A percentile compares a stretch with the other conserved stretches of the same genome.
phyloP scores from a whole-genome alignment of 1,284 basidiomycete species.

The Sanguinoderma infundibulare region DNA sequence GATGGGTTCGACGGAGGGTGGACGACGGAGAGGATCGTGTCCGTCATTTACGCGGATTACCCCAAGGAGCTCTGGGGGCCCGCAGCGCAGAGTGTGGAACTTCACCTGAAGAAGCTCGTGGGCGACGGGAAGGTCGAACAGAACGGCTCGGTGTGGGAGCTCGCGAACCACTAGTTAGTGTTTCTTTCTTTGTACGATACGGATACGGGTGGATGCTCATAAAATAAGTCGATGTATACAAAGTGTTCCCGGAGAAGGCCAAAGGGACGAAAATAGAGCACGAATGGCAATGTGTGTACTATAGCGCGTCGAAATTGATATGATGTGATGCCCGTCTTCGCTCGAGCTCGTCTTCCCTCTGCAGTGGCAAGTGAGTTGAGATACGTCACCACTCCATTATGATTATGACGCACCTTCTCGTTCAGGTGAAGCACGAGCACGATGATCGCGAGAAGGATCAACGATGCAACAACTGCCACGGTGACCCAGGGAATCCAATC shows the following conservation, averaged over 20 bases:
- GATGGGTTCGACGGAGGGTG: slow-evolving; percentile 35
- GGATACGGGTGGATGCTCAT: slow-evolving; percentile 1
- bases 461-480: slow-evolving; percentile 79
- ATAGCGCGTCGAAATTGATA: slow-evolving; percentile 97
- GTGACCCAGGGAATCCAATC: slow-evolving; percentile 99
- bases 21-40: slow-evolving; percentile 72
- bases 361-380: slow-evolving; percentile 18
- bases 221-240: slow-evolving; percentile 15
- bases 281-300: slow-evolving; percentile 27
- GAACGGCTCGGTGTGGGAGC: slow-evolving; percentile 44
- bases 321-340: slow-evolving; percentile 86
- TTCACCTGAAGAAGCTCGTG: slow-evolving; percentile 80
- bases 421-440: slow-evolving; percentile 89
- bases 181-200: not conserved
- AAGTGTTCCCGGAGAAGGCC: slow-evolving; percentile 9
- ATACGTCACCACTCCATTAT: not conserved
- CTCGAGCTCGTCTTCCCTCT: slow-evolving; percentile 94
- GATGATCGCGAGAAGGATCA: slow-evolving; percentile 76
- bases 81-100: slow-evolving; percentile 69
- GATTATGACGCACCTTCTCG: slow-evolving; percentile 73
- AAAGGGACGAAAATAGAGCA: not conserved
- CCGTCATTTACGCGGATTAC: slow-evolving; percentile 70
- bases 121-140: slow-evolving; percentile 63
- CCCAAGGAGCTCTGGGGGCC: slow-evolving; percentile 76
- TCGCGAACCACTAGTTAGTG: slow-evolving; percentile 22